Evolutionary conservation across 768 basidiomycete species (phyloP).

Genomic region (Amanita subjunquillea): DNA sequence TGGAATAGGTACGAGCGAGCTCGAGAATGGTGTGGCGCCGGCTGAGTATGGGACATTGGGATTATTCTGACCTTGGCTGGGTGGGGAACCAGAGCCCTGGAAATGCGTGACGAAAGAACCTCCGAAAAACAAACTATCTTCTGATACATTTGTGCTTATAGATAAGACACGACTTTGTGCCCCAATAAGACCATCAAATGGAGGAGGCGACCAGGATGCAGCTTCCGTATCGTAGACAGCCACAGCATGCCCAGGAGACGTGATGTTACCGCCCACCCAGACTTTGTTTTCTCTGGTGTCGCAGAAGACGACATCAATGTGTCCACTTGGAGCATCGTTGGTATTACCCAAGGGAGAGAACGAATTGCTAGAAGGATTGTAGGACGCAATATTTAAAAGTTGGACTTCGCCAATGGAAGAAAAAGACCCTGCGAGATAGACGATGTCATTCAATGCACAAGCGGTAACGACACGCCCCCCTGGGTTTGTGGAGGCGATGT

Average conservation of each 20-base stretch:
- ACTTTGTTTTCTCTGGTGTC: conserved; percentile 53
- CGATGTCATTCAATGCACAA: conserved; percentile 55
- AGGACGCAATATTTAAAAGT: conserved; percentile 69
- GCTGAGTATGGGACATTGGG: conserved; percentile 78
- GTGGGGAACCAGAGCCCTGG: conserved; percentile 31
- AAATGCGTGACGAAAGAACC: conserved; percentile 83
- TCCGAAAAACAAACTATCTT: conserved; percentile 71
- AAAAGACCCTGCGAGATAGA: conserved; percentile 84
- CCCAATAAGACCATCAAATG: conserved; percentile 76
- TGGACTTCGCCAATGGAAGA: conserved; percentile 51
- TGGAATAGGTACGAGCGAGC: conserved; percentile 79
- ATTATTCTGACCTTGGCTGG: conserved; percentile 61
- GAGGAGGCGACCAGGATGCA: conserved; percentile 63
- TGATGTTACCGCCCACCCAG: conserved; percentile 75
- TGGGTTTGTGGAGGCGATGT: conserved; percentile 65
- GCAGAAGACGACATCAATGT: conserved; percentile 68
- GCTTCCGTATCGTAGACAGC: conserved; percentile 61
- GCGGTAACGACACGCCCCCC: conserved; percentile 73
- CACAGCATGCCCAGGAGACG: conserved; percentile 54
- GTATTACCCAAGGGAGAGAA: conserved; percentile 48
- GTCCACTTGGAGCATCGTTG: conserved; percentile 62
- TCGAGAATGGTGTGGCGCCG: conserved; percentile 79
- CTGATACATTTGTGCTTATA: conserved; percentile 66
- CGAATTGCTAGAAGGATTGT: conserved; percentile 42
- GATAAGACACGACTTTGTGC: conserved; percentile 58